Percentiles rank a stretch among this genome's conserved stretches.
Evolutionary conservation across 1,284 basidiomycete species (phyloP).

Genomic region (Boletus smithii): DNA sequence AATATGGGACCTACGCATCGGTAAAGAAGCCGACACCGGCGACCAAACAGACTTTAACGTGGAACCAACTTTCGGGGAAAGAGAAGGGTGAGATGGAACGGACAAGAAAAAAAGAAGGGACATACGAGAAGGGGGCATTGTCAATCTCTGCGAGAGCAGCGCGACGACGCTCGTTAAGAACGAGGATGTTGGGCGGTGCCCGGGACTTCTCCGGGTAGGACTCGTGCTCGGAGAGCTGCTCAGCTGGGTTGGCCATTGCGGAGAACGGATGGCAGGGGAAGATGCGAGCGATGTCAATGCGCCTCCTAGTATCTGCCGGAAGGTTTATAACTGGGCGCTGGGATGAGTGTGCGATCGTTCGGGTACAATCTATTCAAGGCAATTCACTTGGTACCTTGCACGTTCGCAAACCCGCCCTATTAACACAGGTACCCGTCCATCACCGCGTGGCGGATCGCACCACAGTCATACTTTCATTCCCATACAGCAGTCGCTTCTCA

Average conservation of each 20-base stretch:
- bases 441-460: not conserved
- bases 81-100: slow-evolving; percentile 1
- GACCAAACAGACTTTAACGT: slow-evolving; percentile 68
- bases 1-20: slow-evolving; percentile 55
- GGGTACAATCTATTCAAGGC: too few relatives aligned
- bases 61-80: slow-evolving; percentile 50
- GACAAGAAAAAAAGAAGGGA: not conserved
- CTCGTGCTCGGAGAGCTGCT: slow-evolving; percentile 30
- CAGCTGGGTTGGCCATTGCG: slow-evolving; percentile 18
- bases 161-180: slow-evolving; percentile 52
- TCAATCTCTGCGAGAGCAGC: slow-evolving; percentile 75
- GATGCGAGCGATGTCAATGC: not conserved
- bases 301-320: not conserved
- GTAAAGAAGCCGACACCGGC: slow-evolving; percentile 84
- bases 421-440: not conserved
- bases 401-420: slow-evolving; percentile 13
- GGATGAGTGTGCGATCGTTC: too few relatives aligned
- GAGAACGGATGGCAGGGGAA: not conserved
- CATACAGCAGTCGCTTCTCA: not conserved
- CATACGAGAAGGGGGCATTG: slow-evolving; percentile 68
- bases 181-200: not conserved
- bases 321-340: not conserved
- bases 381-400: slow-evolving; percentile 22
- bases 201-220: slow-evolving; percentile 30
- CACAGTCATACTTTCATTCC: not conserved